These are phyloP conservation scores for Aspergillus terreus DNA, from an alignment of 2,329 filamentous ascomycete species.

Conservation along the genomic window DNA sequence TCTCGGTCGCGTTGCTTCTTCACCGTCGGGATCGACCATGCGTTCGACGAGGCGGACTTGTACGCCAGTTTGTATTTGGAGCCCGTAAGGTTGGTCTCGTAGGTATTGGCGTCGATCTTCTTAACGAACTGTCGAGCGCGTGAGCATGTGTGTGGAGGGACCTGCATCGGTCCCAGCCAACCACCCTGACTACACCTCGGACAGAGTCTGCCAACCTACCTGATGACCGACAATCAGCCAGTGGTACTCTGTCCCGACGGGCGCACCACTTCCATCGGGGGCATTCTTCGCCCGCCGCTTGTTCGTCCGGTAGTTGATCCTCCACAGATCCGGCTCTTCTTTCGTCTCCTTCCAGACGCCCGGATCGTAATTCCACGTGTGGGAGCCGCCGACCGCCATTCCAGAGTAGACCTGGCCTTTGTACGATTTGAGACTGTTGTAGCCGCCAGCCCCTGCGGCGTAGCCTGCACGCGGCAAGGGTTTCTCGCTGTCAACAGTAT, in stretches of 20 bases:
- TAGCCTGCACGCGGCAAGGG: background rate
- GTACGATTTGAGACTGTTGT: conserved; percentile 31
- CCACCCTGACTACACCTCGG: too few relatives aligned
- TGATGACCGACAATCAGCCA: conserved; percentile 35
- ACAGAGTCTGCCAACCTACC: conserved; percentile 11
- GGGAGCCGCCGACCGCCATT: conserved; percentile 35
- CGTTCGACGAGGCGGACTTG: conserved; percentile 23
- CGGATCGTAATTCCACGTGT: conserved; percentile 36
- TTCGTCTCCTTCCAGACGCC: conserved; percentile 35
- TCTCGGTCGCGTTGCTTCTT: conserved; percentile 33
- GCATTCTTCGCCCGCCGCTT: conserved; percentile 30
- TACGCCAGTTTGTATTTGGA: conserved; percentile 37
- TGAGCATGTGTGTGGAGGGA: background rate
- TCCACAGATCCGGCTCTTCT: conserved; percentile 33
- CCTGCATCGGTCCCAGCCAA: background rate
- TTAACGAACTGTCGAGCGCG: conserved; percentile 25
- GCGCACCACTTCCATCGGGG: conserved; percentile 31
- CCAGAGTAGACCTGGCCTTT: conserved; percentile 34
- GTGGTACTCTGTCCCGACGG: conserved; percentile 33
- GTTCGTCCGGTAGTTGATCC: conserved; percentile 29
- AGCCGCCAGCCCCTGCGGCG: conserved; percentile 15
- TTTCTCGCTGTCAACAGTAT: conserved; percentile 2
- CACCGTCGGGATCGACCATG: conserved; percentile 34
- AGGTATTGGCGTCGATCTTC: conserved; percentile 35
- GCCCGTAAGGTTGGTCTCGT: conserved; percentile 31